These are phyloP conservation scores for Sanghuangporus weigelae DNA, from an alignment of 1,284 basidiomycete species.

Conservation along the genomic window DNA sequence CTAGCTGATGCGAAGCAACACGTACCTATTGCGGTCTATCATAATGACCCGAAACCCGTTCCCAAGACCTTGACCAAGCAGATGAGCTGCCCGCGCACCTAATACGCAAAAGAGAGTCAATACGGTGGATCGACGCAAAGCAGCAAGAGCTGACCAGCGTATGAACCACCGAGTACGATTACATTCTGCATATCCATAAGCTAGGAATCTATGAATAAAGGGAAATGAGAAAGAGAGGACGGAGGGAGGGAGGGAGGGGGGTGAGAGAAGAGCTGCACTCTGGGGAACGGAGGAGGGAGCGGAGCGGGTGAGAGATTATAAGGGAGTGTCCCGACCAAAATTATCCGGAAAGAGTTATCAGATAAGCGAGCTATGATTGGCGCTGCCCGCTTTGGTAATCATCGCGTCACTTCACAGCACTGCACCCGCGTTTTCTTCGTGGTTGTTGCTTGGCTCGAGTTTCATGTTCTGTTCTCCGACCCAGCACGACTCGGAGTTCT, in stretches of 20 bases:
- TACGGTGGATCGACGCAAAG: not conserved
- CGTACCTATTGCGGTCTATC: conserved; percentile 66
- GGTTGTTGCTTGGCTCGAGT: not conserved
- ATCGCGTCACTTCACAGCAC: not conserved
- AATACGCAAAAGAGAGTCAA: conserved; percentile 2
- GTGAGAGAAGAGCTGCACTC: not conserved
- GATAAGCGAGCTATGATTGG: not conserved
- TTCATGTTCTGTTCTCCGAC: not conserved
- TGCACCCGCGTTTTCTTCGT: not conserved
- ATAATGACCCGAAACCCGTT: conserved; percentile 59
- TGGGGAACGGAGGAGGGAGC: not conserved
- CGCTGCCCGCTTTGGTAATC: not conserved
- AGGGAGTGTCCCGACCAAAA: not conserved
- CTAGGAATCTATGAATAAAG: conserved; percentile 1
- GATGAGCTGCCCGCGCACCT: conserved; percentile 47
- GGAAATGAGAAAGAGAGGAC: not conserved
- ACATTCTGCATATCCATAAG: conserved; percentile 37
- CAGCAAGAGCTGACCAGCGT: conserved; percentile 40
- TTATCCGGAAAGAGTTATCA: not conserved
- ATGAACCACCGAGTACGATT: conserved; percentile 55
- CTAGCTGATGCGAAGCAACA: conserved; percentile 11
- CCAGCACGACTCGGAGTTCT: not conserved
- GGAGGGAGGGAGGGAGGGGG: not conserved
- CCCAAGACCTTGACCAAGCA: conserved; percentile 54
- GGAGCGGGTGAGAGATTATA: not conserved